Percentiles rank a stretch among this genome's conserved stretches.
Conservation (phyloP, 1,139 yeast genomes). For the Chernovozyma aurita region DNA sequence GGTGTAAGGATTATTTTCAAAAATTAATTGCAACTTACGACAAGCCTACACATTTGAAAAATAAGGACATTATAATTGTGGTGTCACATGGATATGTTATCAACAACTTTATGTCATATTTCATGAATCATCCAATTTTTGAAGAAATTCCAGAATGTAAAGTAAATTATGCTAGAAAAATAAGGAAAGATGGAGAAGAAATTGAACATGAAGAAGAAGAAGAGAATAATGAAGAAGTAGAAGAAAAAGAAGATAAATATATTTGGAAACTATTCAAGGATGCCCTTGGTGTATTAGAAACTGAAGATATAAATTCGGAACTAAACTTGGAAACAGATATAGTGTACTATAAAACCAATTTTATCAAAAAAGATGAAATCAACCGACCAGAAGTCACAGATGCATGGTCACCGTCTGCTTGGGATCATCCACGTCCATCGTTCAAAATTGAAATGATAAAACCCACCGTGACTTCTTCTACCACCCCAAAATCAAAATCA, state of each 20-base stretch:
- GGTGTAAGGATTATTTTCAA: constrained; percentile 39
- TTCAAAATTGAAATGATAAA: not conserved
- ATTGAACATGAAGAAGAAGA: constrained; percentile 9
- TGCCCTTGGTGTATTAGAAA: constrained; percentile 27
- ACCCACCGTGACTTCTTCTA: not conserved
- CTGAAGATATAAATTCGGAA: constrained; percentile 25
- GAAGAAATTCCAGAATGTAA: constrained; percentile 44
- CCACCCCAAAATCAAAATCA: not conserved
- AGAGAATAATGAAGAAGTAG: constrained; percentile 7
- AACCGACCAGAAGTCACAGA: constrained; percentile 11
- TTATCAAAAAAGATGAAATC: constrained; percentile 36
- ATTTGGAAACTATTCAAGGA: constrained; percentile 35
- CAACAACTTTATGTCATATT: constrained; percentile 37
- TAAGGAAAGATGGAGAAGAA: constrained; percentile 11
- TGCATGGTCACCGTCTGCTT: constrained; percentile 6
- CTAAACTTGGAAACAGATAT: constrained; percentile 42
- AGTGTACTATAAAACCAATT: constrained; percentile 44
- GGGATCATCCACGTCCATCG: constrained; percentile 4
- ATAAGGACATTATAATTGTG: constrained; percentile 36
- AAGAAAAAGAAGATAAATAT: constrained; percentile 11
- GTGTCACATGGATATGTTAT: constrained; percentile 43
- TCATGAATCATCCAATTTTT: constrained; percentile 43
- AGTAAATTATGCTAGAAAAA: constrained; percentile 30
- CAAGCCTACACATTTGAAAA: constrained; percentile 30
- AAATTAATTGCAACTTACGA: constrained; percentile 44